Evolutionary conservation across 805 yeast genomes (phyloP).

Genomic region (Candida sakaeoensis): DNA sequence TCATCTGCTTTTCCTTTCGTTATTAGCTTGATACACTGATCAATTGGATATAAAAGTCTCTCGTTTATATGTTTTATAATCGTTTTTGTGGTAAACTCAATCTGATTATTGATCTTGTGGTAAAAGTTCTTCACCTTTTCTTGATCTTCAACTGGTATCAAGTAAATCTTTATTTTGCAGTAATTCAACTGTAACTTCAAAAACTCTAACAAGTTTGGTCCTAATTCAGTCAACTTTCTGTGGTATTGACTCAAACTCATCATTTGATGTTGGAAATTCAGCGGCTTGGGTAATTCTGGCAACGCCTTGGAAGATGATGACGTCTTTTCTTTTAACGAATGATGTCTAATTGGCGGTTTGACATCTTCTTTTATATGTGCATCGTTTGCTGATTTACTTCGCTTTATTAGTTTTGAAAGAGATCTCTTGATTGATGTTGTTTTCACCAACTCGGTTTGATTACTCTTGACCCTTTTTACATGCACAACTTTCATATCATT

Average conservation of each 20-base stretch:
- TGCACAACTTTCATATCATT: slow-evolving; percentile 12
- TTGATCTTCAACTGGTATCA: neutral
- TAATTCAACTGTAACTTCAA: slow-evolving; percentile 6
- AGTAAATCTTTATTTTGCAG: slow-evolving; percentile 6
- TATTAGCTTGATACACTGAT: slow-evolving; percentile 6
- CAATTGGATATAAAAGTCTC: slow-evolving; percentile 7
- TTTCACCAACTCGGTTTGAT: neutral
- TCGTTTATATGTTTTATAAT: slow-evolving; percentile 5
- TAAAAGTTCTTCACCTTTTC: slow-evolving; percentile 3
- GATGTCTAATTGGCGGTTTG: slow-evolving; percentile 2
- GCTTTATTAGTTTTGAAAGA: slow-evolving; percentile 7
- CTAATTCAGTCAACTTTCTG: slow-evolving; percentile 6
- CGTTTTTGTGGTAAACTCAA: slow-evolving; percentile 6
- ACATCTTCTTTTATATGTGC: neutral
- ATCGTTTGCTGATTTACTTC: slow-evolving; percentile 7
- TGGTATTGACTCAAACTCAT: neutral
- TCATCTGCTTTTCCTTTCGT: slow-evolving; percentile 3
- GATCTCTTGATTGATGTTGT: slow-evolving; percentile 1
- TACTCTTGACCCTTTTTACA: neutral
- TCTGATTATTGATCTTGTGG: slow-evolving; percentile 5
- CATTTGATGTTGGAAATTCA: slow-evolving; percentile 4
- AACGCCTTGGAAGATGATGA: neutral
- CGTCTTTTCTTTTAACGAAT: slow-evolving; percentile 3
- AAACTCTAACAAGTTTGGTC: slow-evolving; percentile 7
- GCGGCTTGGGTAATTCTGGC: neutral